Evolutionary conservation across 2,329 filamentous ascomycete species (phyloP).

Genomic region (Ploettnerulaceae sp.): DNA sequence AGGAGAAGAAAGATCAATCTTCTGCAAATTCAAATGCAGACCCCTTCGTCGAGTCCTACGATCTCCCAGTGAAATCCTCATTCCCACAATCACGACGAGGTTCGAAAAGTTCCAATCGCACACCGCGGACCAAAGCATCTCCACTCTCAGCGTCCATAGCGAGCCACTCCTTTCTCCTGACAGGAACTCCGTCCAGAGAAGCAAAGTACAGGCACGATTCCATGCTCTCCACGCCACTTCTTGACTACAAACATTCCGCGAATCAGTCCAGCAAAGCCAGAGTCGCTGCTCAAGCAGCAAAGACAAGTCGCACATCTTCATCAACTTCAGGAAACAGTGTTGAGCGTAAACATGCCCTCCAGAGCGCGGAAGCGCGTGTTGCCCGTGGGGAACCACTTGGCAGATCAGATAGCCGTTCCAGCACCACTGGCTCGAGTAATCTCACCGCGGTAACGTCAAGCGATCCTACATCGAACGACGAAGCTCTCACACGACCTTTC

Average conservation of each 20-base stretch:
- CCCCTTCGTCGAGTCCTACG: conserved; percentile 19
- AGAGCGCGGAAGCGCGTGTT: conserved; percentile 25
- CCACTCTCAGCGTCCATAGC: conserved; percentile 6
- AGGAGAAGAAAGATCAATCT: conserved; percentile 21
- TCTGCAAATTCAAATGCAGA: conserved; percentile 24
- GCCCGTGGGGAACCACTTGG: conserved; percentile 22
- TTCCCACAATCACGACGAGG: conserved; percentile 13
- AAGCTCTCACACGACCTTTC: conserved; percentile 47
- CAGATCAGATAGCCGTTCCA: conserved; percentile 30
- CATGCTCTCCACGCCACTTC: conserved; percentile 32
- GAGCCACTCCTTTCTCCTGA: conserved; percentile 8
- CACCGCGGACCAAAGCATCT: conserved; percentile 7
- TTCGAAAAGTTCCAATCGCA: conserved; percentile 16
- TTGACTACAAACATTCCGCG: conserved; percentile 30
- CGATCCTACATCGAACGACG: conserved; percentile 23
- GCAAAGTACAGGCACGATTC: conserved; percentile 20
- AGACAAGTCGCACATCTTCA: conserved; percentile 25
- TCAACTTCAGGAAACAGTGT: conserved; percentile 24
- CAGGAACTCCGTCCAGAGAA: conserved; percentile 4
- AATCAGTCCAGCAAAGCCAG: conserved; percentile 29
- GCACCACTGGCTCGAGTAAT: conserved; percentile 29
- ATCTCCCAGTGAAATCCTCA: conserved; percentile 20
- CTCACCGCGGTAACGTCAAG: conserved; percentile 28
- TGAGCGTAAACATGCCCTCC: conserved; percentile 27
- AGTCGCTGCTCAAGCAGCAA: conserved; percentile 21